Percentiles rank a stretch among this genome's conserved stretches.
These are phyloP conservation scores for Candida coquimbonensis DNA, from an alignment of 805 yeast species.

Conservation along the genomic window DNA sequence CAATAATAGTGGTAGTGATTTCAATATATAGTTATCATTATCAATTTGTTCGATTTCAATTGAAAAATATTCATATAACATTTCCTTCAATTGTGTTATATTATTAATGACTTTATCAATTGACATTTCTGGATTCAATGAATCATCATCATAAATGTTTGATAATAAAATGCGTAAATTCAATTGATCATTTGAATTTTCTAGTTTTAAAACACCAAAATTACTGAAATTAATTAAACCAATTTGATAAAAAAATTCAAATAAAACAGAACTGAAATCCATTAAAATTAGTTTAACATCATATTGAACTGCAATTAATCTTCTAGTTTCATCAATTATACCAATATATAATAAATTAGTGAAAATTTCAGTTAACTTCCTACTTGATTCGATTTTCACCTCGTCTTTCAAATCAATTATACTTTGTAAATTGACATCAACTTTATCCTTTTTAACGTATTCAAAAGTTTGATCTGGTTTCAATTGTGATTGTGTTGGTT, in stretches of 20 bases:
- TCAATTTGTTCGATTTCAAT: conserved; percentile 31
- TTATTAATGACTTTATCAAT: conserved; percentile 22
- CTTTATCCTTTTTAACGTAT: conserved; percentile 23
- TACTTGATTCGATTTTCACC: conserved; percentile 39
- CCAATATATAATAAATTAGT: conserved; percentile 74
- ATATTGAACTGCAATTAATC: conserved; percentile 79
- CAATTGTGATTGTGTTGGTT: background rate
- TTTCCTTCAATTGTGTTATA: conserved; percentile 52
- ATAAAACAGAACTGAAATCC: conserved; percentile 67
- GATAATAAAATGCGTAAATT: conserved; percentile 6
- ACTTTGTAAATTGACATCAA: conserved; percentile 47
- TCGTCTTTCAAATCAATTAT: conserved; percentile 47
- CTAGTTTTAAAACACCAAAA: conserved; percentile 55
- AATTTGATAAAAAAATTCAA: conserved; percentile 74
- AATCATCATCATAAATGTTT: conserved; percentile 8
- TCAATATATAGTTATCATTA: conserved; percentile 30
- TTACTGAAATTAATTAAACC: conserved; percentile 74
- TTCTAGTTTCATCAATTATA: conserved; percentile 59
- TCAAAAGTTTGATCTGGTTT: background rate
- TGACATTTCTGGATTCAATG: conserved; percentile 15
- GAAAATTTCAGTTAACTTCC: conserved; percentile 59
- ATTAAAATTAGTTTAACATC: conserved; percentile 72
- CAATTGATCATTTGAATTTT: conserved; percentile 18
- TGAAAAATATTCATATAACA: conserved; percentile 77
- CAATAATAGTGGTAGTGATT: conserved; percentile 60